These are phyloP conservation scores for Isabelozyma pseudorhagii DNA, from an alignment of 805 yeast species.

Conservation along the genomic window DNA sequence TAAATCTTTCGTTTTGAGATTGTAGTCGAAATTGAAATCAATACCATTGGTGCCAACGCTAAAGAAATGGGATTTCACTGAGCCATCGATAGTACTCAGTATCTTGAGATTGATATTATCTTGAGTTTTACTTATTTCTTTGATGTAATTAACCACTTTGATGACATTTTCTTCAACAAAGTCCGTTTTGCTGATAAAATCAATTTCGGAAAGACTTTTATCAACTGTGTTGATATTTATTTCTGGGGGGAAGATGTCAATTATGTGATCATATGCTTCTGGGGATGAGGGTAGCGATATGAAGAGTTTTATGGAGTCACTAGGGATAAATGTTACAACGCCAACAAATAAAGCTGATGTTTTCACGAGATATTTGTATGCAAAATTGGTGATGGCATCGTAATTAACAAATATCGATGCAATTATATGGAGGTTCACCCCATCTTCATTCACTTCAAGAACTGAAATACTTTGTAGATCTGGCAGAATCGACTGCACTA, in stretches of 20 bases:
- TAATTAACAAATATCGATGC: conserved; percentile 26
- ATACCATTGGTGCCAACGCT: conserved; percentile 11
- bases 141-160: conserved; percentile 6
- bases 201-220: conserved; percentile 17
- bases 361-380: conserved; percentile 18
- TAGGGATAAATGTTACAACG: conserved; percentile 16
- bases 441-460: conserved; percentile 18
- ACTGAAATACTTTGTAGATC: conserved; percentile 22
- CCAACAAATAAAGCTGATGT: conserved; percentile 21
- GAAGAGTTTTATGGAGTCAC: conserved; percentile 15
- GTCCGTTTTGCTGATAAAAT: conserved; percentile 17
- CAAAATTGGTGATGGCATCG: conserved; percentile 15
- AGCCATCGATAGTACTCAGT: conserved; percentile 14
- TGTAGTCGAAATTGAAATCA: conserved; percentile 8
- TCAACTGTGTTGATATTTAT: conserved; percentile 17
- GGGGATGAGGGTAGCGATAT: conserved; percentile 10
- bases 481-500: conserved; percentile 18
- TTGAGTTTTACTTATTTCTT: background rate
- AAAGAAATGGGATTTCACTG: conserved; percentile 14
- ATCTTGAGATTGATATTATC: conserved; percentile 19
- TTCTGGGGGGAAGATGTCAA: conserved; percentile 23
- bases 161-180: conserved; percentile 7
- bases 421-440: conserved; percentile 25
- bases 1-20: conserved; percentile 6
- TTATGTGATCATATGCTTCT: conserved; percentile 14